phyloP scores from a whole-genome alignment of 2,329 filamentous ascomycete genomes.

The Onygenales sp. region DNA sequence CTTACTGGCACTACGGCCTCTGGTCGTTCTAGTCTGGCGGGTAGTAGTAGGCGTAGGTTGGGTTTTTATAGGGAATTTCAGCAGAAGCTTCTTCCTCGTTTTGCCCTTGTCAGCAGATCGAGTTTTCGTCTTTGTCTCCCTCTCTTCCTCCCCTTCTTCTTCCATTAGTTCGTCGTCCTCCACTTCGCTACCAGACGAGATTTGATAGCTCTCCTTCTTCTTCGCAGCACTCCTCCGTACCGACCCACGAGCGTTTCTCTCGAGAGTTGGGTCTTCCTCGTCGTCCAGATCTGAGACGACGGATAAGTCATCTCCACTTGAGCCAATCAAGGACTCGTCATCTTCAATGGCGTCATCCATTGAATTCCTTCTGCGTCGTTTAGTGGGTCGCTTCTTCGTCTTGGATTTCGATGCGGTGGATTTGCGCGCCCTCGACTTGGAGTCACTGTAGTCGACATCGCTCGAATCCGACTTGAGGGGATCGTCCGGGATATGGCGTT shows the following conservation, averaged over 20 bases:
- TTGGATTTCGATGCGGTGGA: conserved; percentile 20
- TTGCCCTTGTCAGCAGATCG: conserved; percentile 18
- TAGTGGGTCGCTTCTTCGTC: conserved; percentile 20
- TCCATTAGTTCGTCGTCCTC: conserved; percentile 20
- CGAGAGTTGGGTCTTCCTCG: conserved; percentile 26
- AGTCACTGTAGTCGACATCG: conserved; percentile 36
- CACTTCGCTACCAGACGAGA: conserved; percentile 36
- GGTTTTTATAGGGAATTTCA: background rate
- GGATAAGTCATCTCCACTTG: conserved; percentile 32
- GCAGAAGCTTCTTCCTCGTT: background rate
- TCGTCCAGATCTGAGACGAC: conserved; percentile 36
- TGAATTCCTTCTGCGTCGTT: conserved; percentile 36
- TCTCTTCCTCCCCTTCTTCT: conserved; percentile 13
- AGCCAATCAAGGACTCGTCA: conserved; percentile 20
- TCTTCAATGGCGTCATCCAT: conserved; percentile 34
- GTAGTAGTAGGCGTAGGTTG: conserved; percentile 11
- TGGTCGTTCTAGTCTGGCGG: conserved; percentile 14
- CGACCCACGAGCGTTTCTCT: conserved; percentile 49
- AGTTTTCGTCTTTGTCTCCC: conserved; percentile 15
- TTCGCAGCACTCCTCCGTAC: conserved; percentile 47
- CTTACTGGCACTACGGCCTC: conserved; percentile 22
- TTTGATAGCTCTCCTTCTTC: conserved; percentile 48
- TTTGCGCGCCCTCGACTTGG: conserved; percentile 19
- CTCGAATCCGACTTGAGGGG: conserved; percentile 35
- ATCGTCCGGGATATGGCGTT: conserved; percentile 35